Evolutionary conservation across 345 rosid species (phyloP).

Genomic region (Ailanthus altissimus): DNA sequence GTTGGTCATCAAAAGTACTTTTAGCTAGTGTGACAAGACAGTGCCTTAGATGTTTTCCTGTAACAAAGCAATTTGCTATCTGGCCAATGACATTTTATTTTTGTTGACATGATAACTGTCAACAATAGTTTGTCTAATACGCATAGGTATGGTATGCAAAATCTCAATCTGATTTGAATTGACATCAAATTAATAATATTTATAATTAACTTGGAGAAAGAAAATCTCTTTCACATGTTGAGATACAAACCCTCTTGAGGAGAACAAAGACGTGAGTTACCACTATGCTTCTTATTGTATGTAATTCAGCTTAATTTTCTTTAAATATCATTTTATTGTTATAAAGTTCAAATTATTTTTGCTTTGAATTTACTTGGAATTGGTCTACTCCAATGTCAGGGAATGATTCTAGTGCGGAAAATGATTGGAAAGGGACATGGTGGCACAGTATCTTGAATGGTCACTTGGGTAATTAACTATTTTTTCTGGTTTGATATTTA

Average conservation of each 20-base stretch:
- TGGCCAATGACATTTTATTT: no score
- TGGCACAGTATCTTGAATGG: constrained; percentile 80
- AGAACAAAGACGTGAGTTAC: not conserved
- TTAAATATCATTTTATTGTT: not conserved
- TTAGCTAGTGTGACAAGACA: no score
- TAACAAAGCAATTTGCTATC: no score
- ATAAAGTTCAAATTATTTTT: not conserved
- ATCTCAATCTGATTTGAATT: not conserved
- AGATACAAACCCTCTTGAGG: not conserved
- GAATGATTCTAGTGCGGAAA: constrained; percentile 87
- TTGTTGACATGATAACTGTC: no score
- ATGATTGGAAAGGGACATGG: constrained; percentile 98
- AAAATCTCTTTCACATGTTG: not conserved
- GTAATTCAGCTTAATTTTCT: not conserved
- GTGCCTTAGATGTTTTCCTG: not conserved
- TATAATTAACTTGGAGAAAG: not conserved
- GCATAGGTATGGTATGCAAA: not conserved
- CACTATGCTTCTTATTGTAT: not conserved
- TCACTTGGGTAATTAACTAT: constrained; percentile 54
- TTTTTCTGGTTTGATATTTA: not conserved
- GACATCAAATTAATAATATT: not conserved
- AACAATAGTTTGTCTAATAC: not conserved
- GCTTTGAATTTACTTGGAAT: not conserved
- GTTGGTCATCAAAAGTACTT: not conserved
- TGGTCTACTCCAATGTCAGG: constrained; percentile 41